Evolutionary conservation across 805 yeast genomes (phyloP).

Genomic region (Barnettozyma californica): DNA sequence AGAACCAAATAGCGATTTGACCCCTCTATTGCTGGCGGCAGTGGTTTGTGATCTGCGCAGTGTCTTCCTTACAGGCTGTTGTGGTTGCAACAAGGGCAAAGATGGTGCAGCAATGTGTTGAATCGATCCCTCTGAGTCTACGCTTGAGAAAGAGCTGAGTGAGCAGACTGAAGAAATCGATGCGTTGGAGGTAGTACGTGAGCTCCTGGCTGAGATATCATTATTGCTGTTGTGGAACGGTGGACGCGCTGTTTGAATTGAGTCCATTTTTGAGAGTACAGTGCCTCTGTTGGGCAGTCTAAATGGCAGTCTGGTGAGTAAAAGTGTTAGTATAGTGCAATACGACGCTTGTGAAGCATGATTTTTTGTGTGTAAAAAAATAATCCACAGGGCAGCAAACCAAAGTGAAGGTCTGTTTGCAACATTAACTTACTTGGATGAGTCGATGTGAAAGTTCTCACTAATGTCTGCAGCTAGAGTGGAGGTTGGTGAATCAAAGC

Average conservation of each 20-base stretch:
- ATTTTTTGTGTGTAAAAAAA: background rate
- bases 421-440: conserved; percentile 11
- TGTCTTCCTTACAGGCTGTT: conserved; percentile 10
- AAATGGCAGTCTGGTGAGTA: background rate
- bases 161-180: conserved; percentile 22
- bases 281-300: conserved; percentile 4
- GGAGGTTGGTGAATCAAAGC: conserved; percentile 37
- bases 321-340: background rate
- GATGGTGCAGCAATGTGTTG: conserved; percentile 4
- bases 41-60: conserved; percentile 22
- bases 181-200: conserved; percentile 21
- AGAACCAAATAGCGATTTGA: conserved; percentile 13
- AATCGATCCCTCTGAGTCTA: conserved; percentile 10
- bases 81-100: conserved; percentile 1
- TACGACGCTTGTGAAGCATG: background rate
- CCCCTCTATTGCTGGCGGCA: conserved; percentile 4
- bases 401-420: background rate
- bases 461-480: conserved; percentile 34
- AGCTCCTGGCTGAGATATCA: conserved; percentile 8
- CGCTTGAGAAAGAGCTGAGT: conserved; percentile 20
- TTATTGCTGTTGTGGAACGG: conserved; percentile 4
- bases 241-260: conserved; percentile 8
- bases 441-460: conserved; percentile 32
- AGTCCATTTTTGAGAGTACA: conserved; percentile 3
- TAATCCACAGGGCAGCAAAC: background rate